These are phyloP conservation scores for Aotearoamyces nothofagi DNA, from an alignment of 2,329 filamentous ascomycete genomes.

Conservation along the genomic window DNA sequence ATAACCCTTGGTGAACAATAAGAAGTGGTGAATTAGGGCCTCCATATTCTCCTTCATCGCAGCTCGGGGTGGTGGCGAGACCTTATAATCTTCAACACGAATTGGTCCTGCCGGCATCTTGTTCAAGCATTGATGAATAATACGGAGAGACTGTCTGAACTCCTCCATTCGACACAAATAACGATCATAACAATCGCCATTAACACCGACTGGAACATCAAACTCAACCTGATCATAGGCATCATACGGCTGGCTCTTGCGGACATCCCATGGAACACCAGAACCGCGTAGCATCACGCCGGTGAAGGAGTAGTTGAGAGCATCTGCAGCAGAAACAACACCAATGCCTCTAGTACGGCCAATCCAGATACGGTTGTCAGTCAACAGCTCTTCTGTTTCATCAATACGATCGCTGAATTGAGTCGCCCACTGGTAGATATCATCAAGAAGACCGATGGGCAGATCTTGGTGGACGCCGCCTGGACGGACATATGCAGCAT, in stretches of 20 bases:
- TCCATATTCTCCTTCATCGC: slow-evolving; percentile 99
- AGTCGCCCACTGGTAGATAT: slow-evolving; percentile 99
- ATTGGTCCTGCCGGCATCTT: slow-evolving; percentile 94
- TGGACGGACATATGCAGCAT: slow-evolving; percentile 91
- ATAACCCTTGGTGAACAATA: slow-evolving; percentile 98
- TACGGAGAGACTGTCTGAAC: slow-evolving; percentile 94
- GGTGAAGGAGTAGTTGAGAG: slow-evolving; percentile 92
- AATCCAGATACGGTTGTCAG: slow-evolving; percentile 99
- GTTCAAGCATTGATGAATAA: slow-evolving; percentile 98
- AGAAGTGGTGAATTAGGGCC: slow-evolving; percentile 96
- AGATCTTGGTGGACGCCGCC: slow-evolving; percentile 95
- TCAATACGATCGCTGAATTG: slow-evolving; percentile 98
- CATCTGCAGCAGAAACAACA: slow-evolving; percentile 80
- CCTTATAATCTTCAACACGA: slow-evolving; percentile 97
- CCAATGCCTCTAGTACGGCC: slow-evolving; percentile 82
- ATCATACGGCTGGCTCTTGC: slow-evolving; percentile 94
- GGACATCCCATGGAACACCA: slow-evolving; percentile 89
- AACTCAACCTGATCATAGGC: slow-evolving; percentile 98
- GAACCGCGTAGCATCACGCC: slow-evolving; percentile 97
- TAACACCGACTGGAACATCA: slow-evolving; percentile 88
- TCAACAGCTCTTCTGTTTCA: slow-evolving; percentile 96
- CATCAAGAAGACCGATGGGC: slow-evolving; percentile 83
- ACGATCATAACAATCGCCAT: slow-evolving; percentile 98
- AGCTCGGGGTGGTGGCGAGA: slow-evolving; percentile 83
- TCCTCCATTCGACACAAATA: slow-evolving; percentile 99